These are phyloP conservation scores for Xanthoconium purpureum DNA, from an alignment of 768 basidiomycete genomes.

Conservation along the genomic window DNA sequence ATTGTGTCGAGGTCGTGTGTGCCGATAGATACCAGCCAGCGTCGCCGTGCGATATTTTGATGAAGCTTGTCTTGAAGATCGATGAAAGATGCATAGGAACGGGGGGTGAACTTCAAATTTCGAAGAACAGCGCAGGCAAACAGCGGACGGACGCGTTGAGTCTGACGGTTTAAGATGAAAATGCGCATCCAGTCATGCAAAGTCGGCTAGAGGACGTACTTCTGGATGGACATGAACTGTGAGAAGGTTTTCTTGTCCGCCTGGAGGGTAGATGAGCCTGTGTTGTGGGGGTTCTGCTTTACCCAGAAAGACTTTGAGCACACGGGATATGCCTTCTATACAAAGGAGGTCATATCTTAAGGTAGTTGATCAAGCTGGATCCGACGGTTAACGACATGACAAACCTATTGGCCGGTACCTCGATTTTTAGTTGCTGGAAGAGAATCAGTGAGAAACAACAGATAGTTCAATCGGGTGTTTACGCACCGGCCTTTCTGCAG, in stretches of 20 bases:
- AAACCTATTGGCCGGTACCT: constrained; percentile 95
- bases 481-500: constrained; percentile 76
- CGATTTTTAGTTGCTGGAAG: constrained; percentile 92
- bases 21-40: constrained; percentile 93
- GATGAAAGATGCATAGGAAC: constrained; percentile 94
- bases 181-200: not conserved
- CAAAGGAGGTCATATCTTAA: constrained; percentile 94
- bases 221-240: constrained; percentile 70
- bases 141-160: constrained; percentile 78
- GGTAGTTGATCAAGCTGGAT: constrained; percentile 6
- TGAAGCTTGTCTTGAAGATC: constrained; percentile 99
- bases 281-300: constrained; percentile 67
- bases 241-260: constrained; percentile 62
- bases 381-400: constrained; percentile 3
- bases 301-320: constrained; percentile 78
- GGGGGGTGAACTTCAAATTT: constrained; percentile 82
- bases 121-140: constrained; percentile 91
- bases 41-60: constrained; percentile 87
- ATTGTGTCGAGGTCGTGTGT: constrained; percentile 96
- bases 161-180: constrained; percentile 42
- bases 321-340: constrained; percentile 91
- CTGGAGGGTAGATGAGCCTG: constrained; percentile 66
- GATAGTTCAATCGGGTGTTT: constrained; percentile 16
- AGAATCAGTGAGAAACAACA: constrained; percentile 2
- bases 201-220: constrained; percentile 40